phyloP scores from a whole-genome alignment of 768 basidiomycete species.

The Artomyces pyxidatus region DNA sequence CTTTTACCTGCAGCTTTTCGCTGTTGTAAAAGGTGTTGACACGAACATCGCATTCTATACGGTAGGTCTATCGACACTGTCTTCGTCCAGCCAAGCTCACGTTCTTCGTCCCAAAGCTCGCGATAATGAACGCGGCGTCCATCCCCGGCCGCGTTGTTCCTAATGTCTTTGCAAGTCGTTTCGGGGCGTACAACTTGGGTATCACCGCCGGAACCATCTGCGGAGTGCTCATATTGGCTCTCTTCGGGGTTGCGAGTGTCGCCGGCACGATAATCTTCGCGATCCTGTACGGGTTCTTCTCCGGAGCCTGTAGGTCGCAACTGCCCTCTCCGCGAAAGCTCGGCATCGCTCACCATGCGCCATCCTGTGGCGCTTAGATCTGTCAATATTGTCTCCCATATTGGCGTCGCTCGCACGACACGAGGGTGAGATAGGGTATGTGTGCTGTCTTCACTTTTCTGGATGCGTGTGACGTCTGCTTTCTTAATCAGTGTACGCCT shows the following conservation, averaged over 20 bases:
- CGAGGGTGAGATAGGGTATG: neutral
- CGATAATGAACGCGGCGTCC: conserved; percentile 46
- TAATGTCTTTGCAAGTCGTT: conserved; percentile 41
- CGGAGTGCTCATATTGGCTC: conserved; percentile 33
- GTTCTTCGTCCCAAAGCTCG: conserved; percentile 34
- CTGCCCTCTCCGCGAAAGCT: too few relatives aligned
- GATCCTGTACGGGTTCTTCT: conserved; percentile 41
- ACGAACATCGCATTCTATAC: conserved; percentile 17
- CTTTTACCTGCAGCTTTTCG: conserved; percentile 21
- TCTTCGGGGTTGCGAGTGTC: conserved; percentile 28
- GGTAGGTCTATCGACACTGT: conserved; percentile 9
- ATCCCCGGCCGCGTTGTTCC: conserved; percentile 52
- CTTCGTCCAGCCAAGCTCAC: neutral
- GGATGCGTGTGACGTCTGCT: too few relatives aligned
- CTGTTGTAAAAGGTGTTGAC: conserved; percentile 14
- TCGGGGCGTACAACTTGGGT: conserved; percentile 41
- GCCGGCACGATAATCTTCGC: conserved; percentile 32
- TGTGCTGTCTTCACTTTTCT: neutral
- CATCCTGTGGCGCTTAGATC: conserved; percentile 5
- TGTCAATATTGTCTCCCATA: conserved; percentile 8
- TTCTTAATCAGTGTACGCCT: neutral
- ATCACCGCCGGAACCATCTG: conserved; percentile 26
- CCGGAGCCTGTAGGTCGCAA: conserved; percentile 32
- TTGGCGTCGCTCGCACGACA: neutral
- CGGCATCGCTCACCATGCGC: too few relatives aligned